Conservation (phyloP, 768 basidiomycete genomes). For the Termitomyces sp. region DNA sequence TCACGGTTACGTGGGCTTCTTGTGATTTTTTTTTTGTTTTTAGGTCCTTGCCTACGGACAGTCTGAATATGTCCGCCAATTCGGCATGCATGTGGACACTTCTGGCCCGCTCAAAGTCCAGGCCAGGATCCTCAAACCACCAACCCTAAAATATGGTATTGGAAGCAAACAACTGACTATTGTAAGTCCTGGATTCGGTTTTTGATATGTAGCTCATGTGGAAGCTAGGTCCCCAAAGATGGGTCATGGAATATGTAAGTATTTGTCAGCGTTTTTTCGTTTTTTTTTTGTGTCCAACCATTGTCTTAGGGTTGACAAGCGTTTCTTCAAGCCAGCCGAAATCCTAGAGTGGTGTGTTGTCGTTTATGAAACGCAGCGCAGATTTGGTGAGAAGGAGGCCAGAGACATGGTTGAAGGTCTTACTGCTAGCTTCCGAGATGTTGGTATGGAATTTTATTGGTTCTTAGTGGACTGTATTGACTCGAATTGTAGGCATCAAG, state of each 20-base stretch:
- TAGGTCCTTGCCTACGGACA: constrained; percentile 65
- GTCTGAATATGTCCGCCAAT: constrained; percentile 69
- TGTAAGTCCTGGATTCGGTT: constrained; percentile 30
- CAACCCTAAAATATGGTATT: constrained; percentile 60
- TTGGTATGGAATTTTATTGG: constrained; percentile 41
- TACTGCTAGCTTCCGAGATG: constrained; percentile 39
- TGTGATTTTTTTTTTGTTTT: background rate
- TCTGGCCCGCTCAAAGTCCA: constrained; percentile 49
- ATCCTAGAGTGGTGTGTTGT: constrained; percentile 61
- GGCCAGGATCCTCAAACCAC: constrained; percentile 61
- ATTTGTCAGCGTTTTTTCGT: background rate
- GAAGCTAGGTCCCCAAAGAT: constrained; percentile 48
- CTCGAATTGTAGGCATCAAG: constrained; percentile 44
- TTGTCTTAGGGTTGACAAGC: constrained; percentile 59
- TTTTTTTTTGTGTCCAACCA: background rate
- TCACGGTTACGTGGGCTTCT: background rate
- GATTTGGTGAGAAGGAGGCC: constrained; percentile 47
- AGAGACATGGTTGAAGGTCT: constrained; percentile 54
- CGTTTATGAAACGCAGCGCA: constrained; percentile 55
- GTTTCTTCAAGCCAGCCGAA: constrained; percentile 51
- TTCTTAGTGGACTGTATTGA: background rate
- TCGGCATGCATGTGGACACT: constrained; percentile 60
- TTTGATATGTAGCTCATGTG: background rate
- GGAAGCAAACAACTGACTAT: constrained; percentile 52
- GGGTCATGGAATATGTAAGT: constrained; percentile 78